phyloP scores from a whole-genome alignment of 169 alveolate species.

The Perkinsus chesapeaki region DNA sequence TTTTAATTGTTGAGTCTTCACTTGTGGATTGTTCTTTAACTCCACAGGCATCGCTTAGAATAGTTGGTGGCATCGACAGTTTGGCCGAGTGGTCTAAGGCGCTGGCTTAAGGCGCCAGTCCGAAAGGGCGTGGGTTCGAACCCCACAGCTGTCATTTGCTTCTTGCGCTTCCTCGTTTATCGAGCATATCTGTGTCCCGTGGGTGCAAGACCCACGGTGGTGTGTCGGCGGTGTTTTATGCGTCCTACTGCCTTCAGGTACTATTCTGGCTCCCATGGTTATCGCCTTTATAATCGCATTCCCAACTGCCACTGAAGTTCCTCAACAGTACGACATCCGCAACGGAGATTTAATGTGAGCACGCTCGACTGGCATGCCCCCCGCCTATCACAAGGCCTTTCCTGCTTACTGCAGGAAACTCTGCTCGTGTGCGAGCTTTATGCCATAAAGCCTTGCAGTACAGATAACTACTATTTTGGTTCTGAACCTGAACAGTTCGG shows the following conservation, averaged over 20 bases:
- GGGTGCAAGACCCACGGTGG: no score
- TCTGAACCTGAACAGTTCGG: no score
- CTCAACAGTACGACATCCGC: slow-evolving; percentile 6
- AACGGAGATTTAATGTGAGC: background rate
- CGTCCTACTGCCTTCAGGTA: background rate
- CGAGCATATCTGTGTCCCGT: no score
- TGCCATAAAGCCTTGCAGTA: no score
- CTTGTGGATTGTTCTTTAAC: no score
- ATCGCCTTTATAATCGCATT: background rate
- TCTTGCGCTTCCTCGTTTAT: no score
- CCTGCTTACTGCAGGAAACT: no score
- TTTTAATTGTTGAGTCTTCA: no score
- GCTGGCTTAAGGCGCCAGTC: background rate
- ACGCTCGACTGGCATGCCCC: background rate
- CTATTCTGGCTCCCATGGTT: slow-evolving; percentile 4
- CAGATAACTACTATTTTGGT: background rate
- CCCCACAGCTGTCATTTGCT: background rate
- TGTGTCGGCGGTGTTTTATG: background rate
- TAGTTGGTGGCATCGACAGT: no score
- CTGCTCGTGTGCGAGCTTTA: no score
- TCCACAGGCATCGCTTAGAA: no score
- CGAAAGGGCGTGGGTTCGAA: background rate
- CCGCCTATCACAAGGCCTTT: background rate
- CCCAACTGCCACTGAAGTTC: slow-evolving; percentile 5
- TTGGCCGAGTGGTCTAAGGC: background rate